Evolutionary conservation across 352 stramenopile species (phyloP), one percentile per base, ranked within the genome.

Genomic region (Globisporangium middletonii): DNA sequence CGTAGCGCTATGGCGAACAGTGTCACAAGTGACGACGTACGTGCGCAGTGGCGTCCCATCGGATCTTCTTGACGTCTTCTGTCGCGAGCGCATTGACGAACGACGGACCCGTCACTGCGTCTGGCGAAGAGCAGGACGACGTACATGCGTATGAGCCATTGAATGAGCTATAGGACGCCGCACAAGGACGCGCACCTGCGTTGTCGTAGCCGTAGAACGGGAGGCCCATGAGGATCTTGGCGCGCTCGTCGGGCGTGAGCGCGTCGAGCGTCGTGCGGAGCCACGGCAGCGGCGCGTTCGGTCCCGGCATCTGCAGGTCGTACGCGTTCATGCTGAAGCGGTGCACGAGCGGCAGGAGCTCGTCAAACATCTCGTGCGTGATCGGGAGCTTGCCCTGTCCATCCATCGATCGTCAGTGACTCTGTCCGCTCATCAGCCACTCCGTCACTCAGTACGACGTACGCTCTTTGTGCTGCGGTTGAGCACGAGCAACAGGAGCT

Each of bases 131-230:
- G 8, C 43, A 48, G 19, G 13, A 37, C 4, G 2, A 18, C 16
- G 8, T 4, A 18, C 12, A 13, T 45, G 13, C 9, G 33, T 38
- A 4, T 19, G 47, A 52, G 47, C 3, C 27, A 33, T 35, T 8
- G 4, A 9, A 4, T 8, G 4, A 35, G 30, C 30, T 8, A 9
- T 35, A 35, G 30, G 19, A 35, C 9, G 11, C 45, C 18, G 5
- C 15, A 30, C 9, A 18, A 4, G 13, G 16, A 53, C 23, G 28
- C 19, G 13, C 43, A 65, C 83, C 77, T n/a, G 65, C 50, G 50
- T 89, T 89, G 59, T 91, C 81, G 52, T 87, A 93, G 38, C 83
- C 83, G 46, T 93, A 93, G 55, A 93, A 93, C 1, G 83, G 80
- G 27, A 93, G 16, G 1, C 83, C 83, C 60, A 93, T 72, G 38